Conservation (phyloP, 202 grass and related monocot species). For the Carex sylvatica region DNA sequence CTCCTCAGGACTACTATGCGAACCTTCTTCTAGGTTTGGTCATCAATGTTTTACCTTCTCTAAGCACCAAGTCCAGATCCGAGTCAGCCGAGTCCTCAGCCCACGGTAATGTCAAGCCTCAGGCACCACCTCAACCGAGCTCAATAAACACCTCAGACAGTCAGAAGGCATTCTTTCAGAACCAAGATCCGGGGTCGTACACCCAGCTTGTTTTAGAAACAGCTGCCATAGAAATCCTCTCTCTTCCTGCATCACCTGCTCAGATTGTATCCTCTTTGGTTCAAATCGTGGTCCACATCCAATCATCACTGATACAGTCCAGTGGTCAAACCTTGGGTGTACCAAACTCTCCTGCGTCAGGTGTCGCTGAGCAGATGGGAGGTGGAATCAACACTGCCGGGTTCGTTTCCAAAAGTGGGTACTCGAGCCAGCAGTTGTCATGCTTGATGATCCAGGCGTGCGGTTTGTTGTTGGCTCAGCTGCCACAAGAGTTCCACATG, state of each 20-base stretch:
- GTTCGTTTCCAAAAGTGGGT: slow-evolving; percentile 94
- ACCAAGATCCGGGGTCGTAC: slow-evolving; percentile 95
- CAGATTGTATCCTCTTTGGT: slow-evolving; percentile 84
- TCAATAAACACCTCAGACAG: slow-evolving; percentile 52
- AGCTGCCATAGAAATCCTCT: slow-evolving; percentile 94
- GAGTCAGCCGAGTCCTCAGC: slow-evolving; percentile 46
- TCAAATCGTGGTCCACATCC: slow-evolving; percentile 83
- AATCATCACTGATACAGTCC: slow-evolving; percentile 82
- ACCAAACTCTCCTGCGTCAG: slow-evolving; percentile 73
- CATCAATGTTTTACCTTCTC: slow-evolving; percentile 93
- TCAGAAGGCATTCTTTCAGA: slow-evolving; percentile 94
- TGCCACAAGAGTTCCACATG: slow-evolving; percentile 91
- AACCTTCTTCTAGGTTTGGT: slow-evolving; percentile 90
- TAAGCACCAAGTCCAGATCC: slow-evolving; percentile 79
- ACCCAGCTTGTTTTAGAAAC: slow-evolving; percentile 97
- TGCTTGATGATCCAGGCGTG: slow-evolving; percentile 99
- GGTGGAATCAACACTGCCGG: slow-evolving; percentile 50
- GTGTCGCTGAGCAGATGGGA: slow-evolving; percentile 50
- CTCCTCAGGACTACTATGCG: slow-evolving; percentile 85
- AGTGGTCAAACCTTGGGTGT: slow-evolving; percentile 69
- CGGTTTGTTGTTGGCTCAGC: slow-evolving; percentile 88
- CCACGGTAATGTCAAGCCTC: slow-evolving; percentile 39
- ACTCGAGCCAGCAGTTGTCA: slow-evolving; percentile 80
- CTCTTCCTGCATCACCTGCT: slow-evolving; percentile 63
- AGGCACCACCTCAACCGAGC: slow-evolving; percentile 52